Conservation (phyloP, 2,329 filamentous ascomycete genomes). For the Phoma herbarum region DNA sequence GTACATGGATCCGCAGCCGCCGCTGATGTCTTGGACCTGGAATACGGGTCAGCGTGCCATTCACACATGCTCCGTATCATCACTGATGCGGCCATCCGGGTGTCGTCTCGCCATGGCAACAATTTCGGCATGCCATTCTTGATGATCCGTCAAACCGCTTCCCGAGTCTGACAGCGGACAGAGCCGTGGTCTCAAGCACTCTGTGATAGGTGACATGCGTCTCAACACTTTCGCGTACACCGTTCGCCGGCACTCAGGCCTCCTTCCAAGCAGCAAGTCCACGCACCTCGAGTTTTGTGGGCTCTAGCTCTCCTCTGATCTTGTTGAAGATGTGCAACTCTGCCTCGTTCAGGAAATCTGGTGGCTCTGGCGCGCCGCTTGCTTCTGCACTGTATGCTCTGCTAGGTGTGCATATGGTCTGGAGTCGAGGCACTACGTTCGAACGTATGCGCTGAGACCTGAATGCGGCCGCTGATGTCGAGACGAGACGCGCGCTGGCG, state of each 20-base stretch:
- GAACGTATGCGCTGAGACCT: constrained; percentile 16
- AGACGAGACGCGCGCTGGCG: constrained; percentile 27
- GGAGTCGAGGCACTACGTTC: constrained; percentile 3
- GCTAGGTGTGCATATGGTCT: constrained; percentile 3
- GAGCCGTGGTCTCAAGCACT: neutral
- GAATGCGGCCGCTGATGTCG: constrained; percentile 20
- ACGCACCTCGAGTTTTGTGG: constrained; percentile 58
- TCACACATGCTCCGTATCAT: neutral
- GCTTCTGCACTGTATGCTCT: constrained; percentile 40
- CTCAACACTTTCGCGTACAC: constrained; percentile 21
- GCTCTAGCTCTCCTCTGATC: constrained; percentile 54
- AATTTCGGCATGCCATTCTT: neutral
- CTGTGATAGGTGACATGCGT: constrained; percentile 20
- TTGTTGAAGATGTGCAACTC: constrained; percentile 60
- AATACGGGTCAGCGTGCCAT: constrained; percentile 12
- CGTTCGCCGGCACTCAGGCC: constrained; percentile 15
- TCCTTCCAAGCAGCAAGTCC: constrained; percentile 1
- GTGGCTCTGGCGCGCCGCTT: constrained; percentile 45
- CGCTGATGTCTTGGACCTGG: constrained; percentile 78
- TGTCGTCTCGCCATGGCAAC: neutral
- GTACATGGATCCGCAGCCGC: constrained; percentile 89
- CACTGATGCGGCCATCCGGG: neutral
- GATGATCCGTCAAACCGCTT: neutral
- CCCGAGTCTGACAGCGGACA: neutral
- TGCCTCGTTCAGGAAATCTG: constrained; percentile 57